Percentiles rank a stretch among this genome's conserved stretches.
Evolutionary conservation across 129 eudicot genomes (phyloP).

Genomic region (Dittrichia graveolens): DNA sequence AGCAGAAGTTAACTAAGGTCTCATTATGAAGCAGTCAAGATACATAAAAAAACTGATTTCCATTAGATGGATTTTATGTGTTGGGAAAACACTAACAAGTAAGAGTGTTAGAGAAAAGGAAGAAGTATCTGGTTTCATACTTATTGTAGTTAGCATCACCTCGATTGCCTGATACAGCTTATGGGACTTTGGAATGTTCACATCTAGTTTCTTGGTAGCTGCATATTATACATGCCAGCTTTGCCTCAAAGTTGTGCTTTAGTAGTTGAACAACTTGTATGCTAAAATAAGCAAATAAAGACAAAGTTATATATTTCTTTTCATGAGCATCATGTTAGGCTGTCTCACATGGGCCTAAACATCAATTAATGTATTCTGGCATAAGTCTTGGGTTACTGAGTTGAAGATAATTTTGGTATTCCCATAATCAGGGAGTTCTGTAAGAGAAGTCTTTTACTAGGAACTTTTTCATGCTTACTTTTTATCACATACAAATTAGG

Average conservation of each 20-base stretch:
- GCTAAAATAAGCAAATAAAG: background rate
- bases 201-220: constrained; percentile 16
- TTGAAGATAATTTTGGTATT: too few relatives aligned
- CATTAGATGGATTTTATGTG: background rate
- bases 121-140: background rate
- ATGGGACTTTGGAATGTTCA: background rate
- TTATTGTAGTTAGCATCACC: background rate
- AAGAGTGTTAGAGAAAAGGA: too few relatives aligned
- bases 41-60: background rate
- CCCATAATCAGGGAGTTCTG: too few relatives aligned
- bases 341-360: constrained; percentile 1
- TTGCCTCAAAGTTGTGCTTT: background rate
- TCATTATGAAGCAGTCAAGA: background rate
- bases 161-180: background rate
- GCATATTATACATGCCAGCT: too few relatives aligned
- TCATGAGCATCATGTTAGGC: constrained; percentile 14
- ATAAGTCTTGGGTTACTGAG: too few relatives aligned
- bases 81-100: background rate
- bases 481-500: background rate
- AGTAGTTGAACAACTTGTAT: background rate
- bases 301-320: background rate
- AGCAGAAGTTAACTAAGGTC: background rate
- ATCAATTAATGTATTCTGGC: too few relatives aligned
- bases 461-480: background rate
- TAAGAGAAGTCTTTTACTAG: background rate